A percentile compares a stretch with the other conserved stretches of the same genome.
Evolutionary conservation across 805 yeast genomes (phyloP).

Genomic region (Dipodascus geniculatus): DNA sequence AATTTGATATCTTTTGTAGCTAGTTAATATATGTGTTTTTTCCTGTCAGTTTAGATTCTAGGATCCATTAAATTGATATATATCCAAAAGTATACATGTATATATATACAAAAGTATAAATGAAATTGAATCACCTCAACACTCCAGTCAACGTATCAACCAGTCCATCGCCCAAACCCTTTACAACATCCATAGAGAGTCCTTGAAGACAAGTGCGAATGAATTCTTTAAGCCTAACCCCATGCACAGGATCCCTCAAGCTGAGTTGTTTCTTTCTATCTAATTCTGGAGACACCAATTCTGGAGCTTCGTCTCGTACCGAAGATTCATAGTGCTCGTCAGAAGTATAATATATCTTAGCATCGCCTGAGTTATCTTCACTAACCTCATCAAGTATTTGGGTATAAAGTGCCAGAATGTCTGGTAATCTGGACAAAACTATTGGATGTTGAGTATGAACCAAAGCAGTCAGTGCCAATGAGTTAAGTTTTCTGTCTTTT

Average conservation of each 20-base stretch:
- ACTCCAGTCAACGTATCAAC: neutral
- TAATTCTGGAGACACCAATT: constrained; percentile 16
- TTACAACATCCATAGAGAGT: neutral
- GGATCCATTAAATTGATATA: neutral
- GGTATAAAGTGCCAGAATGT: constrained; percentile 33
- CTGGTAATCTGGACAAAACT: constrained; percentile 22
- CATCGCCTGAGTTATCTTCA: constrained; percentile 47
- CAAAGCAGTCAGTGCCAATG: constrained; percentile 49
- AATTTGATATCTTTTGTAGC: too few species aligned
- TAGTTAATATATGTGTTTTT: neutral
- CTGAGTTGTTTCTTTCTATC: constrained; percentile 26
- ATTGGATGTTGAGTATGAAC: constrained; percentile 28
- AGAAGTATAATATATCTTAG: constrained; percentile 13
- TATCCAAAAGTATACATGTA: too few species aligned
- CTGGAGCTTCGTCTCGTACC: constrained; percentile 13
- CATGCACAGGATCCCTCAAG: constrained; percentile 41
- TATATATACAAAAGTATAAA: too few species aligned
- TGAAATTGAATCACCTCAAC: too few species aligned
- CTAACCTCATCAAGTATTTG: constrained; percentile 62
- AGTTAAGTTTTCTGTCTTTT: constrained; percentile 54
- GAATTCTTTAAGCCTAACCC: constrained; percentile 36
- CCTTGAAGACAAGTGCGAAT: constrained; percentile 21
- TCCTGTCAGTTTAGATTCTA: neutral
- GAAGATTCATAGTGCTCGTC: constrained; percentile 3
- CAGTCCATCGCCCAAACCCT: neutral